These are phyloP conservation scores for Talaromyces wortmannii DNA, from an alignment of 495 filamentous ascomycete species.

Conservation along the genomic window DNA sequence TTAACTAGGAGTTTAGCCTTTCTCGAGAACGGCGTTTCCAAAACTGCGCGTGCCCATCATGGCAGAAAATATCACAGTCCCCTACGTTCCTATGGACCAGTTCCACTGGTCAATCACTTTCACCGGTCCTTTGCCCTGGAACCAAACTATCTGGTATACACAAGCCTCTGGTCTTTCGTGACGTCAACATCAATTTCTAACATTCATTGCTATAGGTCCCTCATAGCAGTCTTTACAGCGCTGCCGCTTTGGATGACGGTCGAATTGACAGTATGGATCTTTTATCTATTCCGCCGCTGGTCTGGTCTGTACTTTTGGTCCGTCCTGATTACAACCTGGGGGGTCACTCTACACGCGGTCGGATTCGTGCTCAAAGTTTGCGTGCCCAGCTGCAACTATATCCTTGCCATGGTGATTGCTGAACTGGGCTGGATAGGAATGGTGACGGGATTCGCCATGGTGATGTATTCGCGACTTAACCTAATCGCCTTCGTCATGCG, in stretches of 20 bases:
- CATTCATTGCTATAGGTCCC: not conserved
- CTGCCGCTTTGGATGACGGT: conserved; percentile 8
- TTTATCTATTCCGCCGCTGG: conserved; percentile 42
- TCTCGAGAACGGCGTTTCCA: too few species aligned
- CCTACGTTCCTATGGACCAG: conserved; percentile 1
- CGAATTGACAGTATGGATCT: conserved; percentile 22
- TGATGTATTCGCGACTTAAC: conserved; percentile 28
- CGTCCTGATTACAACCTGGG: conserved; percentile 33
- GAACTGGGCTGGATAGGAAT: conserved; percentile 11
- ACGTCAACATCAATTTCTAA: not conserved
- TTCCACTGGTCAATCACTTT: conserved; percentile 2
- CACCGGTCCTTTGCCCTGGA: conserved; percentile 1
- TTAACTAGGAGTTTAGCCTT: too few species aligned
- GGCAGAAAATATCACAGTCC: conserved; percentile 6
- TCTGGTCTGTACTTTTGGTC: conserved; percentile 43
- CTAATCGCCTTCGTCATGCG: conserved; percentile 18
- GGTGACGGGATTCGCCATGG: conserved; percentile 17
- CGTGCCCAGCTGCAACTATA: conserved; percentile 11
- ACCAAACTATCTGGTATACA: conserved; percentile 5
- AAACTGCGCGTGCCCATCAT: not conserved
- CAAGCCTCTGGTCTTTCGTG: not conserved
- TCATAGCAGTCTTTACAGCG: conserved; percentile 6
- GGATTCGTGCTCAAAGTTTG: conserved; percentile 43
- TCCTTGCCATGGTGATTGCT: conserved; percentile 1
- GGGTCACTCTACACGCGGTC: conserved; percentile 33